Conservation (phyloP, 768 basidiomycete species). For the Gautieria morchelliformis region DNA sequence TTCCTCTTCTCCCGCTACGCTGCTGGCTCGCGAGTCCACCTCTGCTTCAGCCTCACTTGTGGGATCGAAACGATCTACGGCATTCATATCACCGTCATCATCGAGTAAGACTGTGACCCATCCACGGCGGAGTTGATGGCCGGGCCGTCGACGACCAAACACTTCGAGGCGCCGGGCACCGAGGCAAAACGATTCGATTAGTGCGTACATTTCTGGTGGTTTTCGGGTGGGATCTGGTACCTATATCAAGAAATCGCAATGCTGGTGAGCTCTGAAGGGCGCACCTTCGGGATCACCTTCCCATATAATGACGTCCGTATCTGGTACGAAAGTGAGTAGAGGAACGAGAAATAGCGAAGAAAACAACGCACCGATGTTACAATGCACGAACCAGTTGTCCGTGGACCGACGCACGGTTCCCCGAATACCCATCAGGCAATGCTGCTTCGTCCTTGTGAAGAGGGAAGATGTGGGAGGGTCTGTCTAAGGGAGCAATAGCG, state of each 20-base stretch:
- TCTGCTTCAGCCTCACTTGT: constrained; percentile 19
- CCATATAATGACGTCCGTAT: constrained; percentile 96
- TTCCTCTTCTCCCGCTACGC: constrained; percentile 25
- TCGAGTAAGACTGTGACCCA: constrained; percentile 84
- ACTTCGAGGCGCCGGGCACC: constrained; percentile 87
- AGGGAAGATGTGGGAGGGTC: constrained; percentile 81
- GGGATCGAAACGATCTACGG: constrained; percentile 26
- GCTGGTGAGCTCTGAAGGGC: constrained; percentile 8
- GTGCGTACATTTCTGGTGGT: constrained; percentile 91
- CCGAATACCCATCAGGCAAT: constrained; percentile 94
- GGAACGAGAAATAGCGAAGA: not conserved
- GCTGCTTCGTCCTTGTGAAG: constrained; percentile 85
- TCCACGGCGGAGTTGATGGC: constrained; percentile 62
- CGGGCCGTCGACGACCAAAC: constrained; percentile 47
- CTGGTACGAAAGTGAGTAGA: constrained; percentile 26
- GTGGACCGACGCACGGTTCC: constrained; percentile 93
- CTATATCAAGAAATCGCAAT: not conserved
- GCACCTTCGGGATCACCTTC: constrained; percentile 66
- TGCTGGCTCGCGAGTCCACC: constrained; percentile 19
- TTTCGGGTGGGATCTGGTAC: constrained; percentile 67
- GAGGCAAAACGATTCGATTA: constrained; percentile 97
- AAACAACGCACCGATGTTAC: constrained; percentile 77
- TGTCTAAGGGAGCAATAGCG: constrained; percentile 35
- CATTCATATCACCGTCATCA: constrained; percentile 43
- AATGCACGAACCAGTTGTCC: constrained; percentile 96